These are phyloP conservation scores for Sungouiella thailandica DNA, from an alignment of 805 yeast genomes.

Conservation along the genomic window DNA sequence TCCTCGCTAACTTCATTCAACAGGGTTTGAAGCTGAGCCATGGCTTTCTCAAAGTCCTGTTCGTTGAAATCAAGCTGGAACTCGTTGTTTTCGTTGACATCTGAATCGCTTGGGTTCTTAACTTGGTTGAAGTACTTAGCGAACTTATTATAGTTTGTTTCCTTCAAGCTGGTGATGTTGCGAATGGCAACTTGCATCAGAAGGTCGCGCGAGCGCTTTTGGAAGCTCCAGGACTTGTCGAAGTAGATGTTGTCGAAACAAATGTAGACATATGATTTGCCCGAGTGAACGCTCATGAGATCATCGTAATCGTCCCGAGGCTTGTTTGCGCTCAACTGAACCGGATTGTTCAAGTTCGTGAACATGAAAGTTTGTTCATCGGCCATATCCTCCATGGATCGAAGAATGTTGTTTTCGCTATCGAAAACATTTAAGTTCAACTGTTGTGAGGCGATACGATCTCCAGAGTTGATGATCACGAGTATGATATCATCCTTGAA, in stretches of 20 bases:
- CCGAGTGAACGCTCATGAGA: slow-evolving; percentile 16
- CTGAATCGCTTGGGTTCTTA: slow-evolving; percentile 1
- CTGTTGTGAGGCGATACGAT: slow-evolving; percentile 26
- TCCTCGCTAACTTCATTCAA: slow-evolving; percentile 27
- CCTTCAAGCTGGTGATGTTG: slow-evolving; percentile 27
- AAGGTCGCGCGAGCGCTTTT: slow-evolving; percentile 27
- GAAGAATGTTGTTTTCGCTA: slow-evolving; percentile 29
- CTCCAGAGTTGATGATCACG: slow-evolving; percentile 29
- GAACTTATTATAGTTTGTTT: slow-evolving; percentile 32
- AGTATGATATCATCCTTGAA: slow-evolving; percentile 33
- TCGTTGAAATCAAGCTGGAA: slow-evolving; percentile 20
- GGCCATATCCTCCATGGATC: slow-evolving; percentile 26
- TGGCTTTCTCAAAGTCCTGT: slow-evolving; percentile 28
- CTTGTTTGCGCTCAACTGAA: slow-evolving; percentile 8
- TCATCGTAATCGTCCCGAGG: slow-evolving; percentile 10
- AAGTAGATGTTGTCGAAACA: slow-evolving; percentile 40
- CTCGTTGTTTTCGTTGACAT: slow-evolving; percentile 6
- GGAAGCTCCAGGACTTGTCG: slow-evolving; percentile 41
- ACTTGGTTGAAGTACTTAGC: slow-evolving; percentile 30
- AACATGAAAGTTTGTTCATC: slow-evolving; percentile 31
- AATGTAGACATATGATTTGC: slow-evolving; percentile 28
- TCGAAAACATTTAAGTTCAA: slow-evolving; percentile 36
- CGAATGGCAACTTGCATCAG: slow-evolving; percentile 32
- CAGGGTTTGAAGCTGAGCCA: slow-evolving; percentile 25
- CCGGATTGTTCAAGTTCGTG: slow-evolving; percentile 31